Evolutionary conservation across 2,329 filamentous ascomycete species (phyloP).

Genomic region (Exserohilum turcica): DNA sequence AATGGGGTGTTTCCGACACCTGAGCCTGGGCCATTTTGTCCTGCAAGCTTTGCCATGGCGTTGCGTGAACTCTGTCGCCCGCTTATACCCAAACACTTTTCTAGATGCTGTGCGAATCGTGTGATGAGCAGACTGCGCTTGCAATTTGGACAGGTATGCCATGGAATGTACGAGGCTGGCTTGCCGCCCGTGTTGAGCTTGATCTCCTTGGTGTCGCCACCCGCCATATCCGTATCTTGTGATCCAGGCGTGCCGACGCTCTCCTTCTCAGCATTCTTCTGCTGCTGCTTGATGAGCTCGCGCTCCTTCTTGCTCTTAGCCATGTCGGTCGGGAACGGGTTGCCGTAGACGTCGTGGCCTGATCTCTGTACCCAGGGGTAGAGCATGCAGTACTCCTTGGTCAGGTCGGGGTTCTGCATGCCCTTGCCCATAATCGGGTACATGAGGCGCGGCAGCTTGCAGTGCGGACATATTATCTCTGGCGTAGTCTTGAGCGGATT

Average conservation of each 20-base stretch:
- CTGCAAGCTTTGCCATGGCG: conserved; percentile 54
- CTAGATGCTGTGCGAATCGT: conserved; percentile 64
- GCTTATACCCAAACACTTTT: conserved; percentile 64
- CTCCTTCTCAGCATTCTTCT: conserved; percentile 50
- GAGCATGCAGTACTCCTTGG: conserved; percentile 74
- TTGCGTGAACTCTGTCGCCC: conserved; percentile 58
- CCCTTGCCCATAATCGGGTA: conserved; percentile 74
- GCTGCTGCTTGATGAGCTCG: conserved; percentile 55
- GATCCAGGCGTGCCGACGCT: conserved; percentile 53
- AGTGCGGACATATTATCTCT: conserved; percentile 75
- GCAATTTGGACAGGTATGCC: conserved; percentile 64
- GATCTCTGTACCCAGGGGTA: conserved; percentile 77
- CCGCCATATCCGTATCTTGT: conserved; percentile 50
- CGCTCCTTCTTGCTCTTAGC: conserved; percentile 78
- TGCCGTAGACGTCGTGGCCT: conserved; percentile 80
- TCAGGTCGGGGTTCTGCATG: conserved; percentile 65
- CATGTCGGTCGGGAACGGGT: conserved; percentile 76
- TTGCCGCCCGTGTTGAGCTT: conserved; percentile 57
- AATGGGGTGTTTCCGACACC: conserved; percentile 50
- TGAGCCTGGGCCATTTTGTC: conserved; percentile 47
- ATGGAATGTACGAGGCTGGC: conserved; percentile 54
- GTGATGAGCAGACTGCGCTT: conserved; percentile 66
- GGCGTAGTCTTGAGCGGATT: conserved; percentile 73
- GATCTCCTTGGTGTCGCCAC: conserved; percentile 48
- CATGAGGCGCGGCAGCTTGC: conserved; percentile 74